Conservation (phyloP, 2,329 filamentous ascomycete genomes). For the Bipolaris gigantea region DNA sequence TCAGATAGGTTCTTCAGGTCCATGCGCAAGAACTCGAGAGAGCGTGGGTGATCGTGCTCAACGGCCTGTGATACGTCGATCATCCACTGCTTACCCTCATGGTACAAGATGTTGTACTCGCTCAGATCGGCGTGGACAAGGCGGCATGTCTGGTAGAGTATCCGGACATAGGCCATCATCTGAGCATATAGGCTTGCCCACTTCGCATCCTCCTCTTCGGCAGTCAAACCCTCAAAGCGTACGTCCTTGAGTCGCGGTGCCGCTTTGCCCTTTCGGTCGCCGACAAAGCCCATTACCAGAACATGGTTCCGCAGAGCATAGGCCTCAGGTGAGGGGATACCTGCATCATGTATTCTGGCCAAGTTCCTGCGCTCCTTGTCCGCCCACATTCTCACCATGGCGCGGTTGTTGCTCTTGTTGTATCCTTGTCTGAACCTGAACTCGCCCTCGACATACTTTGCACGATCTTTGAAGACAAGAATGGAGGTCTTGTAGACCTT, state of each 20-base stretch:
- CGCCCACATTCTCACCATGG: constrained; percentile 98
- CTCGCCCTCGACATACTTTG: constrained; percentile 93
- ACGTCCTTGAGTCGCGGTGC: constrained; percentile 89
- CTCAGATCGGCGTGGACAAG: constrained; percentile 95
- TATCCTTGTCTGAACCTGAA: constrained; percentile 88
- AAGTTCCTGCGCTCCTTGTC: constrained; percentile 98
- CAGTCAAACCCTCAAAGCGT: constrained; percentile 67
- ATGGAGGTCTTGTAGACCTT: constrained; percentile 99
- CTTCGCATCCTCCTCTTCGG: constrained; percentile 59
- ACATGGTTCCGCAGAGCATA: constrained; percentile 91
- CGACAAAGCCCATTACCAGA: constrained; percentile 90
- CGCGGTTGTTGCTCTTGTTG: constrained; percentile 90
- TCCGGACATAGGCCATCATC: constrained; percentile 83
- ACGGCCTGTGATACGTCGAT: constrained; percentile 98
- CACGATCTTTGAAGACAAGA: constrained; percentile 94
- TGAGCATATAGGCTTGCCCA: constrained; percentile 83
- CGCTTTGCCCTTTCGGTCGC: constrained; percentile 81
- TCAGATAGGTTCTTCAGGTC: constrained; percentile 96
- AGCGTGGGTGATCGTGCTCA: constrained; percentile 92
- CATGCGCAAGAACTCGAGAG: constrained; percentile 92
- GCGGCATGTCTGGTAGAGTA: constrained; percentile 87
- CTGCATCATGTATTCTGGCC: constrained; percentile 77
- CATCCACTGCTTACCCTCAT: constrained; percentile 80
- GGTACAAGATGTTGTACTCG: constrained; percentile 96
- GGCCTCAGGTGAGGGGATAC: constrained; percentile 88